Base-by-base conservation (phyloP, 164 flowering plant species). In the Chloranthus sessilifolius region DNA sequence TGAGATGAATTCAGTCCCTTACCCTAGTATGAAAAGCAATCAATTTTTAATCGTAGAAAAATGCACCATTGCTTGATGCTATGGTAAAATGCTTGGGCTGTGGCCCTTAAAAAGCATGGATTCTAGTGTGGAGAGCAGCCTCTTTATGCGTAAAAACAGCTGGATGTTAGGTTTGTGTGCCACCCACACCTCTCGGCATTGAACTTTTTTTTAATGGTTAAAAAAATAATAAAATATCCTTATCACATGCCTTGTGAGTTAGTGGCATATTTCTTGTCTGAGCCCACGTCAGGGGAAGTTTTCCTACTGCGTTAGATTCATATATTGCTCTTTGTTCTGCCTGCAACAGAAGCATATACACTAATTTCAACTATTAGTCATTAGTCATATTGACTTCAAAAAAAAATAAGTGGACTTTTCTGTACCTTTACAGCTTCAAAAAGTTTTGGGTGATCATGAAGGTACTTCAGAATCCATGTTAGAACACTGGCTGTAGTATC, bases 401-500 rank as follows among this genome's bases (percentile, higher is more conserved):
- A 27, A 1, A 17, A 46, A 26, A 19, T 23, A 7, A 19, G 14
- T 23, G 29, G 10, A 10, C 10, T 46, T 24, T 17, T 15, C 34
- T 52, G n/a, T 72, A 85, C 98, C 77, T 71, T 78, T 1, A 91
- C 86, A 50, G 74, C 73, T 58, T 83, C 81, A 16, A 81, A 79
- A 70, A 88, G 80, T 37, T 77, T 81, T 1, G 75, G 87, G 50
- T 83, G 44, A 27, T 91, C 96, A 49, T 75, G 82, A 33, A 91
- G 81, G 75, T 74, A 91, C 77, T 91, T 91, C 61, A 91, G 57
- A 50, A 80, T 67, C 98, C 98, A 91, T 24, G 98, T 88, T 57
- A 91, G 59, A 34, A 69, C 89, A 70, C 95, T 88, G 1, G 98
- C 98, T 5, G 98, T 87, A 0, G 98, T 91, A 54, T 91, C 98